phyloP scores from a whole-genome alignment of 345 rosid species.

The Triadica sebifera region DNA sequence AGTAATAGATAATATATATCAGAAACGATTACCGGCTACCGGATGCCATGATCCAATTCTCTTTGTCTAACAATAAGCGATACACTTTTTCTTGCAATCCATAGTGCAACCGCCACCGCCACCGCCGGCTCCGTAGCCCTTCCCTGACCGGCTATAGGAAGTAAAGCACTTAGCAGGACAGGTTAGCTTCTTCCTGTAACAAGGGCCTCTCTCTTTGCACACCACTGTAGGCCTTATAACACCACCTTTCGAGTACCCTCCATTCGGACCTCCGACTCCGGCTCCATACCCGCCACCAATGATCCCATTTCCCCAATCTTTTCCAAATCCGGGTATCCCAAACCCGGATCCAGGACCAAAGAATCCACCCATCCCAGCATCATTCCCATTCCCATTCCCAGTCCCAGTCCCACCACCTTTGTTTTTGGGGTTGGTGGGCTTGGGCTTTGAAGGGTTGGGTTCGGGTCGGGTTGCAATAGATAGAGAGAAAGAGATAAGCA shows the following conservation, averaged over 20 bases:
- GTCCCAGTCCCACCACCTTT: conserved; percentile 24
- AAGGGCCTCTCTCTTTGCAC: conserved; percentile 76
- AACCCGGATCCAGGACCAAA: conserved; percentile 52
- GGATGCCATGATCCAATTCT: background rate
- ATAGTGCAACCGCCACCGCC: conserved; percentile 96
- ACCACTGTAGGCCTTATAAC: conserved; percentile 56
- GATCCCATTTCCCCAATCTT: conserved; percentile 45
- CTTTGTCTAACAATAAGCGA: conserved; percentile 66
- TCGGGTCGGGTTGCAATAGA: conserved; percentile 43
- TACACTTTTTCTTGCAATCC: conserved; percentile 93
- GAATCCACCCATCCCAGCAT: conserved; percentile 43
- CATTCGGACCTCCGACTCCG: conserved; percentile 65
- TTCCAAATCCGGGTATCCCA: conserved; percentile 53
- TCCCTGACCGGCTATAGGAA: conserved; percentile 83
- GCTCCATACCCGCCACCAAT: conserved; percentile 65
- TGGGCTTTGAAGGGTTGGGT: conserved; percentile 23
- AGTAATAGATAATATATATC: background rate
- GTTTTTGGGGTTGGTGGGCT: conserved; percentile 11
- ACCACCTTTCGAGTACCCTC: conserved; percentile 67
- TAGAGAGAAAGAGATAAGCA: conserved; percentile 36
- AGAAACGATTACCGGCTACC: conserved; percentile 10
- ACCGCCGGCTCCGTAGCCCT: conserved; percentile 87
- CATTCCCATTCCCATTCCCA: conserved; percentile 9
- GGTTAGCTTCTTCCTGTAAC: conserved; percentile 73
- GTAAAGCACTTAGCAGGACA: conserved; percentile 95